These are phyloP conservation scores for Coemansia sp. DNA, from an alignment of 192 early-diverging fungal genomes.

Conservation along the genomic window DNA sequence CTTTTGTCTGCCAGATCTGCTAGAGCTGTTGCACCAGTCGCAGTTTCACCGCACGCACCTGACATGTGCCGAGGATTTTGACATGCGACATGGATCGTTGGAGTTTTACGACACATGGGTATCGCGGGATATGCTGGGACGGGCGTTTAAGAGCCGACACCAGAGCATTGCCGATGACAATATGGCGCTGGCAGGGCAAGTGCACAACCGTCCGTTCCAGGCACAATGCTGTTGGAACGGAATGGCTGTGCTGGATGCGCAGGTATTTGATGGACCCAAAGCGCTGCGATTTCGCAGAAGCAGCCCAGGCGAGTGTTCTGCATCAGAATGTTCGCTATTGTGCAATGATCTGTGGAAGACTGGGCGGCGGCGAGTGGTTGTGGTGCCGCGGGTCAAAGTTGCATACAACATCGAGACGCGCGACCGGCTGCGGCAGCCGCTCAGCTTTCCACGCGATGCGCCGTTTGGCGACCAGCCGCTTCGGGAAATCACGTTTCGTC, in stretches of 20 bases:
- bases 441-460: constrained; percentile 24
- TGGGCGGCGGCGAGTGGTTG: constrained; percentile 35
- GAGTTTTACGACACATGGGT: constrained; percentile 57
- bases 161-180: constrained; percentile 43
- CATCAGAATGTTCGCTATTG: constrained; percentile 56
- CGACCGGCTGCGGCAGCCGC: constrained; percentile 29
- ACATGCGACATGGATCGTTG: constrained; percentile 24
- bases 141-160: constrained; percentile 30
- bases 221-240: constrained; percentile 59
- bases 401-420: constrained; percentile 43
- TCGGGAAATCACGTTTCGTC: constrained; percentile 20
- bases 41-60: constrained; percentile 46
- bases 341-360: constrained; percentile 50
- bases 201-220: constrained; percentile 41
- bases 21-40: constrained; percentile 54
- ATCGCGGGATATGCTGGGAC: constrained; percentile 49
- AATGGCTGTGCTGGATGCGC: constrained; percentile 39
- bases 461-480: constrained; percentile 14
- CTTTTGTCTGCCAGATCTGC: constrained; percentile 51
- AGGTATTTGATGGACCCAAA: constrained; percentile 19
- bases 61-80: constrained; percentile 55
- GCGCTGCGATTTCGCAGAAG: constrained; percentile 29
- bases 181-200: constrained; percentile 17
- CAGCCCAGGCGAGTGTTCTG: constrained; percentile 41
- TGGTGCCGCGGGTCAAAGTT: constrained; percentile 53